A percentile compares a stretch with the other conserved stretches of the same genome.
These are phyloP conservation scores for Pachyrhizus erosus DNA, from an alignment of 306 rosid genomes.

Conservation along the genomic window DNA sequence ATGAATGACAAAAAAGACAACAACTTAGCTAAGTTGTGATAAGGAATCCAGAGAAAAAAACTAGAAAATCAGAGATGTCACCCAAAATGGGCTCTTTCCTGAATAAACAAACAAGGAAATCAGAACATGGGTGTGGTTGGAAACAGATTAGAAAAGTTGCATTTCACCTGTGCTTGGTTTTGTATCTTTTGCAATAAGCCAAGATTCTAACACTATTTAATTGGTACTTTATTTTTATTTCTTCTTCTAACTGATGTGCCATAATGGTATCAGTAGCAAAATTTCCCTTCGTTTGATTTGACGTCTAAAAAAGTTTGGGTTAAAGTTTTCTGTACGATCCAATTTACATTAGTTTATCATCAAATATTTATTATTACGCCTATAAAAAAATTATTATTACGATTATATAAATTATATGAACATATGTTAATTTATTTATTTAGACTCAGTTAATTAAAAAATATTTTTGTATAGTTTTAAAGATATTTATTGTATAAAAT, in stretches of 20 bases:
- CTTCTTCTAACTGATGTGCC: constrained; percentile 35
- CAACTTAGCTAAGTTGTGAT: constrained; percentile 33
- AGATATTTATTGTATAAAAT: background rate
- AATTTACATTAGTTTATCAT: background rate
- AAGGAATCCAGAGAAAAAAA: constrained; percentile 32
- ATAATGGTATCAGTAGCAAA: constrained; percentile 27
- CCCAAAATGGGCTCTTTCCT: constrained; percentile 43
- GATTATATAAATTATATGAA: background rate
- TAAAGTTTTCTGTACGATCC: background rate
- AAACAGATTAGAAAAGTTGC: constrained; percentile 66
- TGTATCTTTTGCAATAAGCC: constrained; percentile 49
- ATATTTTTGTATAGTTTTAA: background rate
- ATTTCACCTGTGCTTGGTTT: constrained; percentile 45
- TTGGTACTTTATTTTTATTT: constrained; percentile 36
- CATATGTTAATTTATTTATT: no score
- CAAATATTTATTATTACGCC: background rate
- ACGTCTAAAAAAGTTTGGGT: background rate
- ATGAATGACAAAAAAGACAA: constrained; percentile 37
- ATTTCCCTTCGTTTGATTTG: background rate
- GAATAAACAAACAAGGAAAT: constrained; percentile 46
- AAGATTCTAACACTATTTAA: constrained; percentile 58
- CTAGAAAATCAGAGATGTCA: constrained; percentile 46
- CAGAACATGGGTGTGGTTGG: constrained; percentile 68
- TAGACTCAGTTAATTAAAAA: no score
- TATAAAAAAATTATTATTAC: background rate